Conservation (phyloP, 1,284 basidiomycete genomes). For the Cutaneotrichosporon sp. region DNA sequence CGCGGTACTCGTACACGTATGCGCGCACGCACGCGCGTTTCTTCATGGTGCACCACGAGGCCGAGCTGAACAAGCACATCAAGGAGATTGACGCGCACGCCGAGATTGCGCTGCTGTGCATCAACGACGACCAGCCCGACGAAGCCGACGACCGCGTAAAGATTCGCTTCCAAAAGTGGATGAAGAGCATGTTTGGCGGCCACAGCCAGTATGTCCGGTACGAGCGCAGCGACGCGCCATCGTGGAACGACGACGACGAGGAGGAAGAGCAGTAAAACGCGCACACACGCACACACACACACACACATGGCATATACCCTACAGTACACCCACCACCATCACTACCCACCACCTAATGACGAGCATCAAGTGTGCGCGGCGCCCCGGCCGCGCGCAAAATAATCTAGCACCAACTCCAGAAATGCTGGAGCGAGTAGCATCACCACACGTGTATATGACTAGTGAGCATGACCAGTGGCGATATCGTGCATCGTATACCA, state of each 20-base stretch:
- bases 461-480: no score
- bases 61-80: slow-evolving; percentile 18
- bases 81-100: slow-evolving; percentile 9
- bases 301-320: background rate
- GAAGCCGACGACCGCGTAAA: background rate
- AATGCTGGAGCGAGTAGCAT: no score
- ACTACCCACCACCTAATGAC: no score
- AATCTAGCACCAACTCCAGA: no score
- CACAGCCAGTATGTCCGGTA: slow-evolving; percentile 14
- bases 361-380: no score
- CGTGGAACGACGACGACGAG: background rate
- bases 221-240: slow-evolving; percentile 16
- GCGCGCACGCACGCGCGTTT: slow-evolving; percentile 27
- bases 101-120: slow-evolving; percentile 28
- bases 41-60: slow-evolving; percentile 19
- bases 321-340: no score
- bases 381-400: no score
- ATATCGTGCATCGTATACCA: no score
- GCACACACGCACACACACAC: background rate
- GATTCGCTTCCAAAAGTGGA: slow-evolving; percentile 20
- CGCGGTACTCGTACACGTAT: slow-evolving; percentile 36
- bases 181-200: slow-evolving; percentile 23
- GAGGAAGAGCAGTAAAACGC: background rate
- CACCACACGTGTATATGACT: no score
- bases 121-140: slow-evolving; percentile 42